Conservation (phyloP, 129 eudicot species). For the Arctium minus region DNA sequence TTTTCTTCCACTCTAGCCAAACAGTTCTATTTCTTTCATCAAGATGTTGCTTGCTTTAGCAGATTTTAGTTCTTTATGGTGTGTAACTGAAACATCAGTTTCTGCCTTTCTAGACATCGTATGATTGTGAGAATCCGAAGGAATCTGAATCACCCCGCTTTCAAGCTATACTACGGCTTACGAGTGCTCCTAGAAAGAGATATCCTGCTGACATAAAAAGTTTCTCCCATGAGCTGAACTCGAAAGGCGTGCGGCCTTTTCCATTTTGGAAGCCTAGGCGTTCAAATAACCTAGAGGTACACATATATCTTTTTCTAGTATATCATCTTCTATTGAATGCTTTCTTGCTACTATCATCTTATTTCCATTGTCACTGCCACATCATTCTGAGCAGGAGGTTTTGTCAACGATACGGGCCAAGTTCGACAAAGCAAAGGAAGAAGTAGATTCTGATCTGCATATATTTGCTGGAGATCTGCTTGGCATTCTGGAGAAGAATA, state of each 20-base stretch:
- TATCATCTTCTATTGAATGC: background rate
- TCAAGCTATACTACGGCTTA: slow-evolving; percentile 95
- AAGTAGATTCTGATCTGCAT: slow-evolving; percentile 91
- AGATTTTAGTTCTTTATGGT: slow-evolving; percentile 1
- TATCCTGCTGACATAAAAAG: slow-evolving; percentile 89
- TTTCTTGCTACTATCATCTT: background rate
- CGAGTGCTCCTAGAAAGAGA: slow-evolving; percentile 93
- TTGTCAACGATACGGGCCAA: slow-evolving; percentile 72
- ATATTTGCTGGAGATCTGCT: slow-evolving; percentile 89
- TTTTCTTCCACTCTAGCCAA: background rate
- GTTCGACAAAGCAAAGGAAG: slow-evolving; percentile 99
- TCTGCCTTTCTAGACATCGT: slow-evolving; percentile 52
- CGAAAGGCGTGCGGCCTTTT: slow-evolving; percentile 95
- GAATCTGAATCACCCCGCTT: slow-evolving; percentile 99
- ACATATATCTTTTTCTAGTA: background rate
- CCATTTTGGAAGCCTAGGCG: slow-evolving; percentile 98
- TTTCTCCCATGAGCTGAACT: slow-evolving; percentile 93
- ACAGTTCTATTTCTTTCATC: background rate
- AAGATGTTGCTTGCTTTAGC: background rate
- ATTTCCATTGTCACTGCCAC: background rate
- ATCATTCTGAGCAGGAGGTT: slow-evolving; percentile 65
- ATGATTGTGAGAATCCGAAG: slow-evolving; percentile 93
- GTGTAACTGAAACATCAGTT: background rate
- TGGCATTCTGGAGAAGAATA: slow-evolving; percentile 82
- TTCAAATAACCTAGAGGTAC: slow-evolving; percentile 80